A percentile compares a stretch with the other conserved stretches of the same genome.
Conservation (phyloP, 768 basidiomycete genomes). For the Termitomyces sp. region DNA sequence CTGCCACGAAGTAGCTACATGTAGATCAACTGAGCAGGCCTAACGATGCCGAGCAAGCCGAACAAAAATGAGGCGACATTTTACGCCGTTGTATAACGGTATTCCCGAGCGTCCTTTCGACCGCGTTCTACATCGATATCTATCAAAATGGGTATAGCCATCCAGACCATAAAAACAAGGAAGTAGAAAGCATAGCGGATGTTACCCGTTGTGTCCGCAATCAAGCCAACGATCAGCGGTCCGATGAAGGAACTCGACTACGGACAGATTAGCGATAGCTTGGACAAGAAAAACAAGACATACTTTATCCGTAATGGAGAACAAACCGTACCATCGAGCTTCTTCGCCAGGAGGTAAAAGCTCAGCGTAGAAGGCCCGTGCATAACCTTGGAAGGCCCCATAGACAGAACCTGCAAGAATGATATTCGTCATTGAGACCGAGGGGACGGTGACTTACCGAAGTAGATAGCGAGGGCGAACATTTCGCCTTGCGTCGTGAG, state of each 20-base stretch:
- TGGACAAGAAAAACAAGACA: constrained; percentile 4
- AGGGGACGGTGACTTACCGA: constrained; percentile 45
- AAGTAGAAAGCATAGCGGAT: constrained; percentile 92
- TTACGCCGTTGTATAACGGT: constrained; percentile 19
- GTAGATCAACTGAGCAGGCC: neutral
- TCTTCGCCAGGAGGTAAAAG: constrained; percentile 85
- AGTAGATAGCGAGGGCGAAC: constrained; percentile 78
- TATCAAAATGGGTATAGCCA: constrained; percentile 70
- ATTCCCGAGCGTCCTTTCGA: constrained; percentile 40
- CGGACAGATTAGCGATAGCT: neutral
- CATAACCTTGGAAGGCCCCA: constrained; percentile 90
- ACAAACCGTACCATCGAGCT: constrained; percentile 84
- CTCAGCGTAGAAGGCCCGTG: constrained; percentile 82
- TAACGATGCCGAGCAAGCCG: neutral
- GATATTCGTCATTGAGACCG: neutral
- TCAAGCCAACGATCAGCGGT: constrained; percentile 81
- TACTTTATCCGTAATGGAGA: constrained; percentile 88
- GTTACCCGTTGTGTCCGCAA: constrained; percentile 86
- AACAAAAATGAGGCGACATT: neutral
- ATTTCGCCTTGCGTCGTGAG: constrained; percentile 80
- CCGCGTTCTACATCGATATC: constrained; percentile 70
- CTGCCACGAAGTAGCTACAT: neutral
- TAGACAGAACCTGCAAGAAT: constrained; percentile 53
- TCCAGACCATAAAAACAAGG: constrained; percentile 74
- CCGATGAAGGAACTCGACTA: constrained; percentile 92